Evolutionary conservation across 257 asterid genomes (phyloP), one percentile per base, ranked within the genome.

Genomic region (Nicotiana sylvestris): DNA sequence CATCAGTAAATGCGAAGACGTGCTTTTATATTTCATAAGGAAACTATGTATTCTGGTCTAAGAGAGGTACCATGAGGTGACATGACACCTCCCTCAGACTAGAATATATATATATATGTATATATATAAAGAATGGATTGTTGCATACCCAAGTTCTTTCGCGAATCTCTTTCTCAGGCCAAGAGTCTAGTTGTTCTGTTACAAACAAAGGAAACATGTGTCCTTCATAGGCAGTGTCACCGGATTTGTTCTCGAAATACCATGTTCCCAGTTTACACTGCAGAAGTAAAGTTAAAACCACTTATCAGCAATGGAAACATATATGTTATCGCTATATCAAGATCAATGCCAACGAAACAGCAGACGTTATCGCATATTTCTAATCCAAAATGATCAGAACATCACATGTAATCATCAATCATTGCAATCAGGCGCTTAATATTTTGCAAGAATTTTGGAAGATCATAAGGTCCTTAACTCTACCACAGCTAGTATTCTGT

Each of bases 81-180:
- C 21, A 21, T 21, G 21, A 21, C 21, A 21, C 21, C 21, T 21
- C 21, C 21, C 21, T 21, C 21, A 21, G 21, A 21, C 21, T 21
- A 21, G 21, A 21, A 21, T 21, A 21, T 21, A 21, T 21, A 21
- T 21, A 21, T 21, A 1, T 0, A 8, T 11, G 2, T 2, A 43
- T 7, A 33, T 32, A 32, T 66, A 29, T 1, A 13, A 76, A 76
- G 60, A 74, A 27, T 2, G 9, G 18, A 13, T 18, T 16, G 8
- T 30, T 33, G 77, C 18, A 17, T 90, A 91, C 98, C 98, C 98
- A 95, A 83, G 84, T 21, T 85, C 98, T 90, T 88, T 95, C 89
- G 32, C 98, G 97, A 4, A 87, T 83, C 2, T 93, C 96, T 87
- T 92, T 92, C 91, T 95, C 98, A 0, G 98, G 98, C 98, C 98